Percentiles rank a stretch among this genome's conserved stretches.
phyloP scores from a whole-genome alignment of 176 grass and related monocot genomes.

The Raddia distichophylla region DNA sequence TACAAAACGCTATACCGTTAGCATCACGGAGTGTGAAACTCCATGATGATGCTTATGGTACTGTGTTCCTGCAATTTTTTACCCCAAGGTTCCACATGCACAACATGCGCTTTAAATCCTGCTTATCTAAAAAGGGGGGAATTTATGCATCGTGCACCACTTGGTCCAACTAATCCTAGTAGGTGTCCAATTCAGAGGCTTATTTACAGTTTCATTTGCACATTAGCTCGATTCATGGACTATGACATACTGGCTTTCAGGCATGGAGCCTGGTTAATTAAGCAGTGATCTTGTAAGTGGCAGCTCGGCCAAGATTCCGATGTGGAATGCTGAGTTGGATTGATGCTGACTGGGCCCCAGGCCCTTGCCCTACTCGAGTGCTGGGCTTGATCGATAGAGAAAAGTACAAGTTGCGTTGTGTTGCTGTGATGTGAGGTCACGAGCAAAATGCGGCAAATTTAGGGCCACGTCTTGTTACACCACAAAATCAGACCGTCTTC shows the following conservation, averaged over 20 bases:
- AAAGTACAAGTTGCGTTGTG: slow-evolving; percentile 1
- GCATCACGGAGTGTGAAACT: too few relatives aligned
- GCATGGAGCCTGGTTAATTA: background rate
- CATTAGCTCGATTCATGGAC: background rate
- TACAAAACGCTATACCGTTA: too few relatives aligned
- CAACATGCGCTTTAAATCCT: slow-evolving; percentile 4
- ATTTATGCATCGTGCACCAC: background rate
- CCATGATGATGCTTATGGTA: too few relatives aligned
- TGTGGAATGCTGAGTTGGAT: slow-evolving; percentile 45
- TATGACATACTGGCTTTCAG: slow-evolving; percentile 3
- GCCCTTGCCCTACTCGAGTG: background rate
- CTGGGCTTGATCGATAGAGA: background rate
- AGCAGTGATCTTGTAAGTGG: background rate
- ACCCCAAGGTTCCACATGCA: background rate
- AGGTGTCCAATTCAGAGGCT: background rate
- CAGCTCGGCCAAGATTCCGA: slow-evolving; percentile 22
- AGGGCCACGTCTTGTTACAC: slow-evolving; percentile 11
- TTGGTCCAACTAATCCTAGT: background rate
- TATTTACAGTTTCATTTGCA: background rate
- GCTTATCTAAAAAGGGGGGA: background rate
- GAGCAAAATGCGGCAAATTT: slow-evolving; percentile 28
- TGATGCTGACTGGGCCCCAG: slow-evolving; percentile 15
- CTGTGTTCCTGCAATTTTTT: background rate
- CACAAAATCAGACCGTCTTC: background rate
- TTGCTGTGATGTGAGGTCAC: background rate